Base-by-base conservation (phyloP, 768 basidiomycete species). In the Termitomyces sp. region DNA sequence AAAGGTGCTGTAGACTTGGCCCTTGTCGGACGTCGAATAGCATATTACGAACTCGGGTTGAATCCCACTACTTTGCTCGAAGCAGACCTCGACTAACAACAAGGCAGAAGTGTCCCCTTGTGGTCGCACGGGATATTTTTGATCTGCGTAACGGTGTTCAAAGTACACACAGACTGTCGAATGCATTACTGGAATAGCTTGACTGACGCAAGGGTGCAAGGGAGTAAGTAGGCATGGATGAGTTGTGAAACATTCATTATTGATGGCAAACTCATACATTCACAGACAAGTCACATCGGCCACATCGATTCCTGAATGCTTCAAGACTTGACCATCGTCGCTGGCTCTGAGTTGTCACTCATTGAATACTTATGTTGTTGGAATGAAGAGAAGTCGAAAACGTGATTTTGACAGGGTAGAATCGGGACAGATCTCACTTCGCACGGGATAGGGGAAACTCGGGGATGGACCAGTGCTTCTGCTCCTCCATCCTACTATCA, bases 401-500 rank as follows among this genome's bases (percentile, higher is more conserved):
- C 51, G 55, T 58, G 63, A 61, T 64, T 55, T 56, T 58, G 47
- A 58, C 63, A 60, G 63, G 63, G 63, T 58, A 66, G 62, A 63
- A 59, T 63, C 66, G 66, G 66, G 62, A 67, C 45, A 58, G 34
- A 60, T 60, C 47, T 59, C 48, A 57, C 58, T 62, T 66, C 65
- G 55, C 65, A 66, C 65, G 59, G 59, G 61, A 62, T 65, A 67
- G 66, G 66, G 57, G 61, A 64, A 67, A 67, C 33, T 67, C 66
- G 66, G 66, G 59, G 62, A 59, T 53, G 39, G 4, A 33, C 54
- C 36, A 54, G 63, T 57, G 50, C 58, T 57, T 60, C 46, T 50
- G 46, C 48, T 55, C 58, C 41, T n/a, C 3, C 27, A 27, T 55
- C 30, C 62, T 61, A 54, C 49, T 63, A 56, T 36, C 62, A 34